A percentile compares a stretch with the other conserved stretches of the same genome.
Evolutionary conservation across 352 stramenopile genomes (phyloP).

Genomic region (Phytophthora tubulina): DNA sequence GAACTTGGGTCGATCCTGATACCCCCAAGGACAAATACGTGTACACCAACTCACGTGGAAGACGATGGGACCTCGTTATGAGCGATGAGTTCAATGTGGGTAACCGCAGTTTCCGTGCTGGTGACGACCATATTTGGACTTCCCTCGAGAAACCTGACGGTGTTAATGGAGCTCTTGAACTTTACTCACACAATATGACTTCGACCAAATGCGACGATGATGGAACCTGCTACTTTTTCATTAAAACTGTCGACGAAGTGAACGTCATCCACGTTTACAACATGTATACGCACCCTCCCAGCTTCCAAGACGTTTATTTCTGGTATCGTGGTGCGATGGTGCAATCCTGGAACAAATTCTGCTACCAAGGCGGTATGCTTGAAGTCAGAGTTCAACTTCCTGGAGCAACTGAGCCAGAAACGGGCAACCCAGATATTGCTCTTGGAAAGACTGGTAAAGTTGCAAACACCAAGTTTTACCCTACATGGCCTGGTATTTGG

Average conservation of each 20-base stretch:
- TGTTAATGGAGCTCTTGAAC: conserved; percentile 89
- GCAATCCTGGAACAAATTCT: conserved; percentile 96
- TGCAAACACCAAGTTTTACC: conserved; percentile 65
- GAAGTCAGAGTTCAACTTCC: conserved; percentile 91
- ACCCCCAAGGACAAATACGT: conserved; percentile 50
- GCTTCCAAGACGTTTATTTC: conserved; percentile 57
- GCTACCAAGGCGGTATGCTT: conserved; percentile 93
- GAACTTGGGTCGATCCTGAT: conserved; percentile 61
- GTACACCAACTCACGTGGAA: conserved; percentile 56
- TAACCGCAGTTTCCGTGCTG: conserved; percentile 79
- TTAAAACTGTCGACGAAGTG: conserved; percentile 52
- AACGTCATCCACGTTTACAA: conserved; percentile 70
- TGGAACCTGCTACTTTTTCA: conserved; percentile 54
- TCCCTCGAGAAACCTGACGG: conserved; percentile 67
- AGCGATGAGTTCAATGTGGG: conserved; percentile 78
- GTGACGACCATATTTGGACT: conserved; percentile 93
- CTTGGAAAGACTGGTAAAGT: conserved; percentile 38
- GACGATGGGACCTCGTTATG: conserved; percentile 69
- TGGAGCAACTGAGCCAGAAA: conserved; percentile 60
- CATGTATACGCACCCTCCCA: conserved; percentile 49
- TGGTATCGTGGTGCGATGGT: conserved; percentile 89
- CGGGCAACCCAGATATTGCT: conserved; percentile 53
- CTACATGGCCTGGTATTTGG: conserved; percentile 94
- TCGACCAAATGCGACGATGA: conserved; percentile 57
- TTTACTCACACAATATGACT: conserved; percentile 91